Percentiles rank a stretch among this genome's conserved stretches.
These are phyloP conservation scores for Trichophyton mentagrophytes DNA, from an alignment of 2,329 filamentous ascomycete species.

Conservation along the genomic window DNA sequence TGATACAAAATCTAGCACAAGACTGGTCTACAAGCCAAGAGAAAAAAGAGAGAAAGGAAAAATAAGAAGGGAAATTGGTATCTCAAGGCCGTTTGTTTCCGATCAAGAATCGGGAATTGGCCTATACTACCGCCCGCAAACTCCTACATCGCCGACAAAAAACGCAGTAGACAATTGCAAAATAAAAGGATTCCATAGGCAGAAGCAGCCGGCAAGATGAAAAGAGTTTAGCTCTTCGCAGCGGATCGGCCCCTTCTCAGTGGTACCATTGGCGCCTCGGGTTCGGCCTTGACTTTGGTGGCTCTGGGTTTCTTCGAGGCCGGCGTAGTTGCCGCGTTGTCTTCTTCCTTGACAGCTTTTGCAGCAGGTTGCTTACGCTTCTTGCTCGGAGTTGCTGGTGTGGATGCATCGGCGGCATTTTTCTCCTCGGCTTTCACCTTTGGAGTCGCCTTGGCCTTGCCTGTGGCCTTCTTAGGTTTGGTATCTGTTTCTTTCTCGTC, in stretches of 20 bases:
- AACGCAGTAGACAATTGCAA: neutral
- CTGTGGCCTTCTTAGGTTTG: neutral
- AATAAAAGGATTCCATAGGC: neutral
- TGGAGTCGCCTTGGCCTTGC: neutral
- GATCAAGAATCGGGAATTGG: neutral
- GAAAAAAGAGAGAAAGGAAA: neutral
- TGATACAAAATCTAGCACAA: neutral
- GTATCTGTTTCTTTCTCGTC: constrained; percentile 36
- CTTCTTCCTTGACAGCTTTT: neutral
- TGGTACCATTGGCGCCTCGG: neutral
- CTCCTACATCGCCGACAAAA: neutral
- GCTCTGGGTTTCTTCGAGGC: neutral
- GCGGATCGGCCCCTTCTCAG: constrained; percentile 13
- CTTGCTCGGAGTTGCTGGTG: neutral
- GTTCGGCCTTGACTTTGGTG: neutral
- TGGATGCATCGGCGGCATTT: neutral
- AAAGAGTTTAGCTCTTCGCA: constrained; percentile 1
- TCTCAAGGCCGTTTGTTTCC: neutral
- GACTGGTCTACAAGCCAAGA: neutral
- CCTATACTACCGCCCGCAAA: neutral
- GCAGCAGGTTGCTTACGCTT: constrained; percentile 6
- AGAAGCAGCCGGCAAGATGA: neutral
- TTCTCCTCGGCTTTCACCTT: constrained; percentile 3
- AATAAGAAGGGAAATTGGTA: neutral
- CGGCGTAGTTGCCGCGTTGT: neutral